Evolutionary conservation across 306 rosid species (phyloP), one percentile per base, ranked within the genome.

Genomic region (Glycine tomentella): DNA sequence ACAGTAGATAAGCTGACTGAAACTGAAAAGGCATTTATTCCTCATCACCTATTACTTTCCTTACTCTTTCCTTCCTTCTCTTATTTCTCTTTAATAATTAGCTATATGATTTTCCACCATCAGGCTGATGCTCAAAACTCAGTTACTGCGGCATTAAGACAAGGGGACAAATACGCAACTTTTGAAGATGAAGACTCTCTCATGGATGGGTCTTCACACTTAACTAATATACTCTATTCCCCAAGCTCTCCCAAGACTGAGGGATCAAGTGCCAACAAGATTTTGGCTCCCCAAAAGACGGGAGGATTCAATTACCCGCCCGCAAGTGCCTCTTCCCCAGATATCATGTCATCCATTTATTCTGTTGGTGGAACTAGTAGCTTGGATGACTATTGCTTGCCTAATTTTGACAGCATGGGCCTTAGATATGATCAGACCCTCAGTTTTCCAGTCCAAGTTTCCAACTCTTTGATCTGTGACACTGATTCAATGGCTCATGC

Each of bases 351-450:
- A 42, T 88, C 96, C 53, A 86, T 95, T 14, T 92, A 90, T 77
- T 86, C 99, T 11, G 87, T 87, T 74, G 94, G 85, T 53, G 88
- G 79, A 45, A 62, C 80, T 36, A 85, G 92, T 68, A 77, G 90
- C 78, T 88, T 95, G 85, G 99, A 95, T 38, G 99, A 91, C 14
- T 92, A 87, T 77, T 48, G 87, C 86, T 85, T 93, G 84, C 90
- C 83, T 67, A 82, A 71, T 68, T 78, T 93, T 9, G 97, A 88
- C 56, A 64, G 84, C 74, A 69, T 90, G 82, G 90, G 87, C 72
- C 92, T 86, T 50, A 82, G 93, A 82, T 91, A 88, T 56, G 97
- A 90, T 71, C 96, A 69, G 13, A 36, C 81, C 80, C 84, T 87
- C 48, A 75, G 84, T 85, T 93, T 88, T 80, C 89, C 95, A 2